These are phyloP conservation scores for Fusarium equiseti DNA, from an alignment of 2,329 filamentous ascomycete genomes.

Conservation along the genomic window DNA sequence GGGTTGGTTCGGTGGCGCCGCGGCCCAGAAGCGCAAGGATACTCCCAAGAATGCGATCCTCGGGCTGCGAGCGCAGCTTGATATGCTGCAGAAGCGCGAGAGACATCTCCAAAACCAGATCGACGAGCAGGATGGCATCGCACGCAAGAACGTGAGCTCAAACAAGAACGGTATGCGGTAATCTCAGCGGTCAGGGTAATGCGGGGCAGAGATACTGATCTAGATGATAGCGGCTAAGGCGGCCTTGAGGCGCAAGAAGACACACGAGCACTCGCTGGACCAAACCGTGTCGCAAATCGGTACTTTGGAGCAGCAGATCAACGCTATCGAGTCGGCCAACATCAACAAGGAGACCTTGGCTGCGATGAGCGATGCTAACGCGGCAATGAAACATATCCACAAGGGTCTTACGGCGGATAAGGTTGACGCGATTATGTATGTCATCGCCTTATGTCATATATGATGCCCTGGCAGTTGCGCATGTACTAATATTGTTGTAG, in stretches of 20 bases:
- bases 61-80: constrained; percentile 85
- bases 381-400: constrained; percentile 94
- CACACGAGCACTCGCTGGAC: constrained; percentile 89
- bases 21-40: constrained; percentile 89
- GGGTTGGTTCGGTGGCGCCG: constrained; percentile 92
- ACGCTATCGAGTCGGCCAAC: constrained; percentile 96
- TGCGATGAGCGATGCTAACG: constrained; percentile 91
- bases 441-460: constrained; percentile 39
- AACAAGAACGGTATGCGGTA: constrained; percentile 87
- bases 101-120: constrained; percentile 92
- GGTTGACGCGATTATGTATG: constrained; percentile 94
- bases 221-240: constrained; percentile 79
- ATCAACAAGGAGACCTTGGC: constrained; percentile 97
- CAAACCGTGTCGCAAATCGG: constrained; percentile 91
- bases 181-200: constrained; percentile 3
- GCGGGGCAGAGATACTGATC: constrained; percentile 44
- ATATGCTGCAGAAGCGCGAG: constrained; percentile 98
- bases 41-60: constrained; percentile 97
- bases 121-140: constrained; percentile 89
- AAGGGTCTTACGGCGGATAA: constrained; percentile 91
- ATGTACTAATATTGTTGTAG: constrained; percentile 61
- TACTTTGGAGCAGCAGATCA: constrained; percentile 94
- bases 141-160: constrained; percentile 83
- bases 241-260: constrained; percentile 93
- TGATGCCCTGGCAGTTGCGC: neutral